Evolutionary conservation across 2,329 filamentous ascomycete genomes (phyloP).

Genomic region (Colletotrichum truncatum): DNA sequence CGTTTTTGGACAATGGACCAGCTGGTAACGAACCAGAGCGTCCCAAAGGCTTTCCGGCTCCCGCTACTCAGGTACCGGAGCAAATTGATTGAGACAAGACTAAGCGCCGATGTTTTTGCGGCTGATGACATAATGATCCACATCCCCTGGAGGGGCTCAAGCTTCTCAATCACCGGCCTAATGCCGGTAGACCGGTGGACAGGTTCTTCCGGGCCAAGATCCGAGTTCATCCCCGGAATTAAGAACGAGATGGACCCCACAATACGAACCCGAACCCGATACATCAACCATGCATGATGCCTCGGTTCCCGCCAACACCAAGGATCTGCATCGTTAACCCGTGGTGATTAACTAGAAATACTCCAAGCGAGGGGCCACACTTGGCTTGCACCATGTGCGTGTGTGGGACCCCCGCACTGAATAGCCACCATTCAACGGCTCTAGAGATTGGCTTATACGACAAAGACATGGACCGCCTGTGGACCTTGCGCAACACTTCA

Average conservation of each 20-base stretch:
- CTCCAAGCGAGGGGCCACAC: neutral
- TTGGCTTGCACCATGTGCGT: neutral
- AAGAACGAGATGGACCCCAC: constrained; percentile 1
- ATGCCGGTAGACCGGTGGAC: no score
- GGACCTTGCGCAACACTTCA: neutral
- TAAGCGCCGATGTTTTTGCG: neutral
- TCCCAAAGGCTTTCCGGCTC: neutral
- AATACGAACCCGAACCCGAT: constrained; percentile 24
- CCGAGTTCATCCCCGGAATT: neutral
- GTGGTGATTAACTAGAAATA: neutral
- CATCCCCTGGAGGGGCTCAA: no score
- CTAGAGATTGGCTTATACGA: constrained; percentile 11
- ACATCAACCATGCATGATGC: constrained; percentile 3
- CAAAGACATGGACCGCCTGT: neutral
- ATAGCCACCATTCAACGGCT: neutral
- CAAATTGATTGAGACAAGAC: neutral
- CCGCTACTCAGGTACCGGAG: neutral
- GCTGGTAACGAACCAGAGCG: constrained; percentile 1
- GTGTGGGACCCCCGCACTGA: neutral
- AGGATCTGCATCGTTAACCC: constrained; percentile 9
- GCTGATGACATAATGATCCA: neutral
- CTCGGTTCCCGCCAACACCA: neutral
- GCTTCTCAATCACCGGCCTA: no score
- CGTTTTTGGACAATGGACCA: neutral
- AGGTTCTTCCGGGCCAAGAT: neutral